phyloP scores from a whole-genome alignment of 148 eudicot species.

The Selenicereus undatus region DNA sequence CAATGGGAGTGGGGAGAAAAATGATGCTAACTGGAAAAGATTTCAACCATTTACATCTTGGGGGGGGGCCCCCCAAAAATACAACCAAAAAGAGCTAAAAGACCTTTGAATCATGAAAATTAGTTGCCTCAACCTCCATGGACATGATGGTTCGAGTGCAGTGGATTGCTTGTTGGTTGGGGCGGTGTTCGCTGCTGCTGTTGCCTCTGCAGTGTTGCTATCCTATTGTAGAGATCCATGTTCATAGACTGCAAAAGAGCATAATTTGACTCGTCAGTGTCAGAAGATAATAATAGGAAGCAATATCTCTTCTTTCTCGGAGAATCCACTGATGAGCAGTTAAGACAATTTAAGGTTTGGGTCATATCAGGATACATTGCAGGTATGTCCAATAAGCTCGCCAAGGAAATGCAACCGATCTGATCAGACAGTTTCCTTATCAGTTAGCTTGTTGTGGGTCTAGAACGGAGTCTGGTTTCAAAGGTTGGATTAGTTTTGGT shows the following conservation, averaged over 20 bases:
- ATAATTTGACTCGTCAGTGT: background rate
- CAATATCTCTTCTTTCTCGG: background rate
- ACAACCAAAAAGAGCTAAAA: background rate
- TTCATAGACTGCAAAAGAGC: conserved; percentile 55
- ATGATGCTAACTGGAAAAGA: conserved; percentile 3
- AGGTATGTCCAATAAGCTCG: background rate
- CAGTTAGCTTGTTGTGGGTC: background rate
- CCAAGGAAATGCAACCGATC: background rate
- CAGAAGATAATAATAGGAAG: background rate
- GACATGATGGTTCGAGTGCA: conserved; percentile 33
- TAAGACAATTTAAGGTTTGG: background rate
- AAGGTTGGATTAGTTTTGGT: background rate
- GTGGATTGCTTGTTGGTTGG: conserved; percentile 32
- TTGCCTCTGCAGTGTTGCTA: conserved; percentile 59
- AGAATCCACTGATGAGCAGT: background rate
- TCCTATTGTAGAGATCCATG: conserved; percentile 66
- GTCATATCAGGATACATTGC: background rate
- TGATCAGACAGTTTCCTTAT: too few relatives aligned
- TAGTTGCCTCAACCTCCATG: conserved; percentile 34
- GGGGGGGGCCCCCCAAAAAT: too few relatives aligned
- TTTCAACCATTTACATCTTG: conserved; percentile 15
- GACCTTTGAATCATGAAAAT: background rate
- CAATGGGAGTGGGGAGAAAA: background rate
- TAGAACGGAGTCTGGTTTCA: background rate
- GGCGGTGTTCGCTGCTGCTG: conserved; percentile 24